Evolutionary conservation across 2,329 filamentous ascomycete species (phyloP).

Genomic region (Calonectria fujianensis): DNA sequence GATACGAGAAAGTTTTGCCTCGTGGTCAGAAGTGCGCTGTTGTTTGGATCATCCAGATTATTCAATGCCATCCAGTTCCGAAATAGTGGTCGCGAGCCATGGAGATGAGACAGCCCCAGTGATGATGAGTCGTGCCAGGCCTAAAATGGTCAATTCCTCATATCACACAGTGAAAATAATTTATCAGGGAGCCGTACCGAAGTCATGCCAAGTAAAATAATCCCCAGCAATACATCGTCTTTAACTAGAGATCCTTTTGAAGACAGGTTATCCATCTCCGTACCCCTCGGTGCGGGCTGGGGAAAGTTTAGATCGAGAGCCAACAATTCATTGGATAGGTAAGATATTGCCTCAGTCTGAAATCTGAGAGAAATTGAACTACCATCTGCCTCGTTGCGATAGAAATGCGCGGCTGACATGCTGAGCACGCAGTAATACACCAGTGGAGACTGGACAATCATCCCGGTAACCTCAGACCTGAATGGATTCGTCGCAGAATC

Average conservation of each 20-base stretch:
- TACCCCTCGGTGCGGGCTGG: fast-evolving
- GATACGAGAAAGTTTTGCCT: constrained; percentile 38
- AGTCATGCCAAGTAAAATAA: constrained; percentile 47
- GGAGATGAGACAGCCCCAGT: constrained; percentile 37
- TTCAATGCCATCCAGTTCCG: constrained; percentile 34
- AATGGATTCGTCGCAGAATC: constrained; percentile 45
- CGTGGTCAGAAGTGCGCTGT: neutral
- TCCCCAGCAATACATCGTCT: constrained; percentile 39
- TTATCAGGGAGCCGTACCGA: constrained; percentile 27
- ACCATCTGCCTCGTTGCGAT: constrained; percentile 3
- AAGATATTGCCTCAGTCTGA: constrained; percentile 44
- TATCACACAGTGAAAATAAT: fast-evolving
- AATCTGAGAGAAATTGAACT: constrained; percentile 31
- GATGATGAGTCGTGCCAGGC: constrained; percentile 44
- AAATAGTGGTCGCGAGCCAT: constrained; percentile 41
- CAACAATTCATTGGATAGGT: constrained; percentile 24
- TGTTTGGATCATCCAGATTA: neutral
- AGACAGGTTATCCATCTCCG: neutral
- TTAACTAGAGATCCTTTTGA: constrained; percentile 7
- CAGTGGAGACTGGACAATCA: constrained; percentile 39
- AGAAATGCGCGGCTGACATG: constrained; percentile 46
- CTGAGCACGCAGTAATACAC: constrained; percentile 42
- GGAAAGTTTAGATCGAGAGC: neutral
- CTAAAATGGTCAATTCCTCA: neutral
- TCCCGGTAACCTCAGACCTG: constrained; percentile 35